phyloP scores from a whole-genome alignment of 805 yeast species.

The Ogataea parapolymorpha region DNA sequence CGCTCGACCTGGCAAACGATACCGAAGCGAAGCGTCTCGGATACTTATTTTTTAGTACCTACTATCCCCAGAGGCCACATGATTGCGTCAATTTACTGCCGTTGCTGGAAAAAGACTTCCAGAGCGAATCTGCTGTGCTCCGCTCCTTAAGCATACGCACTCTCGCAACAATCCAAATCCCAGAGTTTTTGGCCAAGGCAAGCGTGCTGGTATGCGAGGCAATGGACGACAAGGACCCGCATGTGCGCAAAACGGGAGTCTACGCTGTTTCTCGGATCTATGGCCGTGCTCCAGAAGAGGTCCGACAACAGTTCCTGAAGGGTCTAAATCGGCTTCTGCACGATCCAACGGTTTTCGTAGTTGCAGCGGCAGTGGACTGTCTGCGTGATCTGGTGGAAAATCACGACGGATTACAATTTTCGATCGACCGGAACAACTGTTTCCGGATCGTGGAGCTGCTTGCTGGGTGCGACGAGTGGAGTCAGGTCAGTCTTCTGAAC shows the following conservation, averaged over 20 bases:
- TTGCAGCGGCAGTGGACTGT: conserved; percentile 69
- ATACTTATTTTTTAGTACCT: conserved; percentile 59
- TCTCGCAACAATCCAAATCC: conserved; percentile 53
- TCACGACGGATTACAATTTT: conserved; percentile 45
- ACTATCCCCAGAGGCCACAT: conserved; percentile 56
- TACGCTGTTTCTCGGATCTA: conserved; percentile 65
- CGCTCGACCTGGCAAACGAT: conserved; percentile 45
- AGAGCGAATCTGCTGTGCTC: conserved; percentile 38
- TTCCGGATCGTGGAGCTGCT: conserved; percentile 38
- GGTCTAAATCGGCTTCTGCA: conserved; percentile 50
- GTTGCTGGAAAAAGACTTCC: conserved; percentile 49
- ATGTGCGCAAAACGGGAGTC: conserved; percentile 67
- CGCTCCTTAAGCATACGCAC: conserved; percentile 65
- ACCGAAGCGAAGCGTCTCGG: conserved; percentile 69
- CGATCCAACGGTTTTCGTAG: conserved; percentile 58
- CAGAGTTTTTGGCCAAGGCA: conserved; percentile 48
- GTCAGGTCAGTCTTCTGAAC: conserved; percentile 62
- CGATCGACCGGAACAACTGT: conserved; percentile 50
- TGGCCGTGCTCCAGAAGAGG: conserved; percentile 49
- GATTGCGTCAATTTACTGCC: conserved; percentile 56
- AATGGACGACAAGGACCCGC: conserved; percentile 48
- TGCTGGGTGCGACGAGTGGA: conserved; percentile 62
- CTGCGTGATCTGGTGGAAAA: conserved; percentile 61
- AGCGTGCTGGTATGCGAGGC: conserved; percentile 35
- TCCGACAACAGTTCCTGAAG: conserved; percentile 41